Conservation (phyloP, 495 filamentous ascomycete species). For the Talaromyces ruber region DNA sequence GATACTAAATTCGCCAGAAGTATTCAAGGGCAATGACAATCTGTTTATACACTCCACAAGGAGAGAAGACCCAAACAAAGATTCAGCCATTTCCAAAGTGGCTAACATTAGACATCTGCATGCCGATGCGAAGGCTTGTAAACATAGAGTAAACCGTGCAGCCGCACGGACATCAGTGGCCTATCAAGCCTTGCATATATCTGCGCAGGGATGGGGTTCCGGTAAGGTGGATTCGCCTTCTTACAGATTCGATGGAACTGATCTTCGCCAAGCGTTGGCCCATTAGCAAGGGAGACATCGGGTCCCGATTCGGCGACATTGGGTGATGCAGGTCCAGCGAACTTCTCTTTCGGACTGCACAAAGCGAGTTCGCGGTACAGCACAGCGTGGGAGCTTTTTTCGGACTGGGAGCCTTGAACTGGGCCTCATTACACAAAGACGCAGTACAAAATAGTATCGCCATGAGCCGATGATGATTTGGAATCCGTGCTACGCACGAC, state of each 20-base stretch:
- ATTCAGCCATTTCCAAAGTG: conserved; percentile 4
- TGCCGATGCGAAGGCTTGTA: conserved; percentile 33
- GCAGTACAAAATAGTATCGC: neutral
- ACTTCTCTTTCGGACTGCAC: neutral
- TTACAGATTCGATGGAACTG: conserved; percentile 2
- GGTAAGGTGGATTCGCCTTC: conserved; percentile 28
- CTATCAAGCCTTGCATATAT: conserved; percentile 40
- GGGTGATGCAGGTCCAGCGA: conserved; percentile 1
- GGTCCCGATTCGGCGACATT: conserved; percentile 12
- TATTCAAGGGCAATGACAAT: conserved; percentile 23
- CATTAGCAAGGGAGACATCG: conserved; percentile 26
- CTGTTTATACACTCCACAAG: conserved; percentile 33
- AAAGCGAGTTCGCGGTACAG: neutral
- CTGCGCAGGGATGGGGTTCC: conserved; percentile 32
- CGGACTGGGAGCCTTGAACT: neutral
- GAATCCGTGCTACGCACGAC: neutral
- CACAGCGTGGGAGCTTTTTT: neutral
- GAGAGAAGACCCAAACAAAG: conserved; percentile 13
- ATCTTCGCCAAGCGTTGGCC: conserved; percentile 10
- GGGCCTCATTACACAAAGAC: neutral
- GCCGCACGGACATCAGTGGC: conserved; percentile 31
- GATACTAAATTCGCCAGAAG: conserved; percentile 4
- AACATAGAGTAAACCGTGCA: conserved; percentile 29
- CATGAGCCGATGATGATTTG: conserved; percentile 1
- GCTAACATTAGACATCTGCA: conserved; percentile 16